Evolutionary conservation across 2,329 filamentous ascomycete genomes (phyloP), one percentile per base, ranked within the genome.

Genomic region (Phoma herbarum): DNA sequence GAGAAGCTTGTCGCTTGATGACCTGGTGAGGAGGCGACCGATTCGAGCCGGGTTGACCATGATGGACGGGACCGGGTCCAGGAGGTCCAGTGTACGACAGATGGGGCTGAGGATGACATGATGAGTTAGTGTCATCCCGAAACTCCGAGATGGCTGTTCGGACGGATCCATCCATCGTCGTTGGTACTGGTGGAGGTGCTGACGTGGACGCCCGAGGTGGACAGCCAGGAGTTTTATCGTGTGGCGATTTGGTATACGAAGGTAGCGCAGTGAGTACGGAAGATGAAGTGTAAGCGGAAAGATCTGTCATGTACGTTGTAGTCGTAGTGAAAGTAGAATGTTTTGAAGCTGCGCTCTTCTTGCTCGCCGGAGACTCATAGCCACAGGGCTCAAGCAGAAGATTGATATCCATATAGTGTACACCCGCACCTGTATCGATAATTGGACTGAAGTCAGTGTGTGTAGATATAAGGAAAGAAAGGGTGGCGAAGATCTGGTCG

Each of bases 361-460:
- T 80, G 62, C 77, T 80, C 47, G 78, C 78, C 54, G 80, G 83
- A 78, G 88, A 88, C 85, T 90, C 88, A 80, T 89, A 88, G 85
- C 88, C 88, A 76, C 87, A 82, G 76, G 84, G 85, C 84, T 93
- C 91, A 80, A 97, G 86, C 68, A 97, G 86, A 68, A 90, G 89
- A 80, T 91, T 88, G 90, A 97, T 96, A 93, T 97, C 93, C 93
- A 97, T 89, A 55, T 53, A 31, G n/a, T n/a, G n/a, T n/a, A n/a
- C n/a, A n/a, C n/a, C n/a, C n/a, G n/a, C n/a, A n/a, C n/a, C 37
- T 46, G 25, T 29, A 7, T 31, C 11, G 26, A 43, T 10, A 6
- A n/a, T 18, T 22, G 49, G 18, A 7, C 33, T 39, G 41, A 44
- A 37, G 35, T 31, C n/a, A 37, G 25, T 8, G 23, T 52, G n/a